These are phyloP conservation scores for Heliosperma pusillum DNA, from an alignment of 148 eudicot species.

Conservation along the genomic window DNA sequence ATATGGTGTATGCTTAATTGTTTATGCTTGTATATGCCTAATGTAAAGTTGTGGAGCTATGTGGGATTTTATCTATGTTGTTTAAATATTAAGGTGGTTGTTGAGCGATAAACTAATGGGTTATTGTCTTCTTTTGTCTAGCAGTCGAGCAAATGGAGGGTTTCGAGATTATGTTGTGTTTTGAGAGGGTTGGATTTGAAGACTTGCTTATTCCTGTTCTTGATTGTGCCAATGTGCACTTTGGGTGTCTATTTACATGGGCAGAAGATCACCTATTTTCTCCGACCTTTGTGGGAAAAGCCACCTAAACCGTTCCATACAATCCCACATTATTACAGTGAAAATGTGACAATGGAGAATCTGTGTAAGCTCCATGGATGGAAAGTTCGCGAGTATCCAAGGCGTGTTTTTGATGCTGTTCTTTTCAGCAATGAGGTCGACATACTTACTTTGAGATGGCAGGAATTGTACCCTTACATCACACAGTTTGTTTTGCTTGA, in stretches of 20 bases:
- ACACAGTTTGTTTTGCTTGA: constrained; percentile 72
- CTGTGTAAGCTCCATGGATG: constrained; percentile 77
- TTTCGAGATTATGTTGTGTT: constrained; percentile 53
- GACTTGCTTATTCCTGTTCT: constrained; percentile 45
- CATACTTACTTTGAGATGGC: constrained; percentile 63
- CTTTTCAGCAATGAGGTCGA: constrained; percentile 70
- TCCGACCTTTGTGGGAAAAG: constrained; percentile 76
- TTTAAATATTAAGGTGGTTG: neutral
- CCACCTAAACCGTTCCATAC: constrained; percentile 69
- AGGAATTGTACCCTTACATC: constrained; percentile 67
- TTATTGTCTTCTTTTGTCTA: constrained; percentile 24
- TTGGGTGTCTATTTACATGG: constrained; percentile 55
- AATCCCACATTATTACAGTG: constrained; percentile 69
- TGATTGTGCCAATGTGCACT: constrained; percentile 48
- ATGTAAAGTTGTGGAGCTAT: neutral
- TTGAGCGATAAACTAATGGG: neutral
- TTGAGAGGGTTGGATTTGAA: constrained; percentile 62
- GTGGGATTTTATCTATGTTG: neutral
- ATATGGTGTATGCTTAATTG: too few species aligned
- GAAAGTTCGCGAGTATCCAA: constrained; percentile 72
- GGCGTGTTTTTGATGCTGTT: constrained; percentile 77
- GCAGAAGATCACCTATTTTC: constrained; percentile 70
- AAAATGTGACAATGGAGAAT: constrained; percentile 65
- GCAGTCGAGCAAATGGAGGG: constrained; percentile 44
- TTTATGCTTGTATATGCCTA: neutral